These are phyloP conservation scores for Aspergillus incahuasiensis DNA, from an alignment of 495 filamentous ascomycete species.

Conservation along the genomic window DNA sequence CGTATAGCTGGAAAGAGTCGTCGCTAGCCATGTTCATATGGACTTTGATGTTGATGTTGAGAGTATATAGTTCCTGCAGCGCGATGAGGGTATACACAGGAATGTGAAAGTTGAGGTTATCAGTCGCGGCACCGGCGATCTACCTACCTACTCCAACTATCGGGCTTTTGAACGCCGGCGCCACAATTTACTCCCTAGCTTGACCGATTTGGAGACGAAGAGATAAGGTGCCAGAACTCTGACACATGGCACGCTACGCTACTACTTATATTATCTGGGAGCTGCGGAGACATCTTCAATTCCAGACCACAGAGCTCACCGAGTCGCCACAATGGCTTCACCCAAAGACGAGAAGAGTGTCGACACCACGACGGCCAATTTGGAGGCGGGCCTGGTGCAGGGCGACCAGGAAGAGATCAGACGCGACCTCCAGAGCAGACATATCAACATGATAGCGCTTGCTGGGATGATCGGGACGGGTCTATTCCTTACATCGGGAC, in stretches of 20 bases:
- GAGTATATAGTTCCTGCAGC: too few species aligned
- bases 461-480: slow-evolving; percentile 56
- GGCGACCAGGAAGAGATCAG: background rate
- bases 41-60: background rate
- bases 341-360: background rate
- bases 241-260: too few species aligned
- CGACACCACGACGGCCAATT: background rate
- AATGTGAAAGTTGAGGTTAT: too few species aligned
- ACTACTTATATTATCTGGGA: too few species aligned
- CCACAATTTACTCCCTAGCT: background rate
- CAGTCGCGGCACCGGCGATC: too few species aligned
- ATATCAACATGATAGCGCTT: slow-evolving; percentile 45
- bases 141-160: too few species aligned
- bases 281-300: too few species aligned
- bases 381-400: too few species aligned
- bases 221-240: background rate
- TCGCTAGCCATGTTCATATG: background rate
- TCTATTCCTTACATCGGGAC: slow-evolving; percentile 65
- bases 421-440: slow-evolving; percentile 25
- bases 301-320: too few species aligned
- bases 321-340: too few species aligned
- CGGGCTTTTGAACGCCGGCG: background rate
- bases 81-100: too few species aligned
- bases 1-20: background rate
- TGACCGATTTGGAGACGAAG: background rate